A percentile compares a stretch with the other conserved stretches of the same genome.
phyloP scores from a whole-genome alignment of 495 filamentous ascomycete species.

The Pseudevernia furfuracea region DNA sequence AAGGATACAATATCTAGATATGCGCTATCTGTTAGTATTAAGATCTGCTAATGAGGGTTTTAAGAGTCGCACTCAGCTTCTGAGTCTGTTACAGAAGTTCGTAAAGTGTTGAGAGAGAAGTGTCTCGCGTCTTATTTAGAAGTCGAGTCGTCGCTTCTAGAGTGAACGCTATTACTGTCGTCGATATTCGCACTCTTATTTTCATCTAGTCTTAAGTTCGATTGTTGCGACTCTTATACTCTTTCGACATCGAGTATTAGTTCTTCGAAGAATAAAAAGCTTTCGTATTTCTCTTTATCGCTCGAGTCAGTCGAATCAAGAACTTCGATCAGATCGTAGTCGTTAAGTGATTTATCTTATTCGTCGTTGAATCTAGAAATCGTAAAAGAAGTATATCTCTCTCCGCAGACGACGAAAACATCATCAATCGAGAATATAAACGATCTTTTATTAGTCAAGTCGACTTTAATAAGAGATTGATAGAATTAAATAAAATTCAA shows the following conservation, averaged over 20 bases:
- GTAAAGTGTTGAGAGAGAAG: neutral
- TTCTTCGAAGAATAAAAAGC: too few species aligned
- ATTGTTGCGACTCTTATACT: neutral
- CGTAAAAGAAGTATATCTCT: neutral
- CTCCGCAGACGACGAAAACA: neutral
- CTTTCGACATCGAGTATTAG: neutral
- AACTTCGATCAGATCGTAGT: neutral
- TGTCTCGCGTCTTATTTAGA: neutral
- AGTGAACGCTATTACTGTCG: neutral
- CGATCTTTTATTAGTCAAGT: neutral
- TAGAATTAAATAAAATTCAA: neutral
- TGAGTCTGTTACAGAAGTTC: neutral
- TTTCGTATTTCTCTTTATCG: too few species aligned
- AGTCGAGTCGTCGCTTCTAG: neutral
- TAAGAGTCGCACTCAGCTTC: conserved; percentile 4
- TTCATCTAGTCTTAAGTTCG: neutral
- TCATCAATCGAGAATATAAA: neutral
- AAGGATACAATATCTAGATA: too few species aligned
- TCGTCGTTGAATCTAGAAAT: neutral
- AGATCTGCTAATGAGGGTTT: neutral
- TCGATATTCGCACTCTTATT: neutral
- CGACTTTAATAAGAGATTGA: neutral
- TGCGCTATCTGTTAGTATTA: neutral
- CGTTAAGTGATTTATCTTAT: neutral
- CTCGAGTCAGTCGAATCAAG: neutral